Evolutionary conservation across 2,329 filamentous ascomycete species (phyloP).

Genomic region (Exserohilum rostratum): DNA sequence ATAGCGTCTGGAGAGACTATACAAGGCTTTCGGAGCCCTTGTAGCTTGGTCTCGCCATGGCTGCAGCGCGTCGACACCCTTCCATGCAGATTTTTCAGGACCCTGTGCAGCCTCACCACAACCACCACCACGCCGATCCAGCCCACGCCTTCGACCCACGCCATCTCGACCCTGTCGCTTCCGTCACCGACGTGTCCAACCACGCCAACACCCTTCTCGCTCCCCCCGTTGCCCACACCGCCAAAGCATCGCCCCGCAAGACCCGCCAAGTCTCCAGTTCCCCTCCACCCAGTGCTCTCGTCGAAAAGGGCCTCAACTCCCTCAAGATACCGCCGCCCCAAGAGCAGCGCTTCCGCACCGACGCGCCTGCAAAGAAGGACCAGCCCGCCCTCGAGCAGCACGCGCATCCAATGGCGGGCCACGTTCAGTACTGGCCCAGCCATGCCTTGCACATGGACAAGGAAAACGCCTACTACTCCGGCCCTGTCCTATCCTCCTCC

Average conservation of each 20-base stretch:
- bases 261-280: slow-evolving; percentile 62
- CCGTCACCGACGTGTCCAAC: slow-evolving; percentile 54
- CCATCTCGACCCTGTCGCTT: slow-evolving; percentile 54
- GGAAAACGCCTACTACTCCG: slow-evolving; percentile 55
- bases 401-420: slow-evolving; percentile 51
- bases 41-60: slow-evolving; percentile 49
- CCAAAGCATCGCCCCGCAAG: slow-evolving; percentile 74
- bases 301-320: slow-evolving; percentile 68
- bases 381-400: slow-evolving; percentile 55
- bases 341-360: slow-evolving; percentile 62
- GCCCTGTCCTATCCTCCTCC: slow-evolving; percentile 40
- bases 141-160: slow-evolving; percentile 58
- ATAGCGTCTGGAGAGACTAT: slow-evolving; percentile 40
- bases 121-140: slow-evolving; percentile 53
- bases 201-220: slow-evolving; percentile 71
- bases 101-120: slow-evolving; percentile 51
- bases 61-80: slow-evolving; percentile 62
- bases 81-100: slow-evolving; percentile 66
- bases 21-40: slow-evolving; percentile 36
- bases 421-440: slow-evolving; percentile 60
- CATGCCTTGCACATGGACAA: slow-evolving; percentile 54
- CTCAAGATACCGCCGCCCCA: slow-evolving; percentile 70
- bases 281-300: slow-evolving; percentile 63
- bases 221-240: slow-evolving; percentile 59
- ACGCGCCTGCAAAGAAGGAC: slow-evolving; percentile 71